Percentiles rank a stretch among this genome's conserved stretches.
Evolutionary conservation across 2,329 filamentous ascomycete species (phyloP).

Genomic region (Pseudogymnoascus sp.): DNA sequence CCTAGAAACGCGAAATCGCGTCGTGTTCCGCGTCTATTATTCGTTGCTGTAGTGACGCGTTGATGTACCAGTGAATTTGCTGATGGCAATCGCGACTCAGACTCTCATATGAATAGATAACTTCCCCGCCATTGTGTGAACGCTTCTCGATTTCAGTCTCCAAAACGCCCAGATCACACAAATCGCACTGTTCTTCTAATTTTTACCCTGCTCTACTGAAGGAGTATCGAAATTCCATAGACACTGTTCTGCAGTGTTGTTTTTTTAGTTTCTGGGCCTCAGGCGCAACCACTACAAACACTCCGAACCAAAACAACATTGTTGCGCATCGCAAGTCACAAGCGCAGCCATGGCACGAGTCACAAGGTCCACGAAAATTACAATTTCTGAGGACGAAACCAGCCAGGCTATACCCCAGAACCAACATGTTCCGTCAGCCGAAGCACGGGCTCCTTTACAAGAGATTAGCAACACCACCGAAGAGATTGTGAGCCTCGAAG

Average conservation of each 20-base stretch:
- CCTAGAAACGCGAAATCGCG: constrained; percentile 1
- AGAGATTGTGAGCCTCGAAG: constrained; percentile 13
- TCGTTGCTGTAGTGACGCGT: constrained; percentile 7
- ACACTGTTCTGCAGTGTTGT: not conserved
- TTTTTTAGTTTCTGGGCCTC: not conserved
- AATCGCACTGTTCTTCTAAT: not conserved
- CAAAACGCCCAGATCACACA: not conserved
- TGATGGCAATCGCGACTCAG: not conserved
- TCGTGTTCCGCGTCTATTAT: constrained; percentile 1
- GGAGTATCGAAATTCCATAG: not conserved
- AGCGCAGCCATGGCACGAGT: constrained; percentile 26
- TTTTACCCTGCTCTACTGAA: not conserved
- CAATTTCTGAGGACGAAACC: constrained; percentile 23
- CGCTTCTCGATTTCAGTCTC: not conserved
- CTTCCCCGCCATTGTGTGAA: not conserved
- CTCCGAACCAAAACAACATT: not conserved
- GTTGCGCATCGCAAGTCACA: not conserved
- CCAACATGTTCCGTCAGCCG: constrained; percentile 15
- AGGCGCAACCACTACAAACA: not conserved
- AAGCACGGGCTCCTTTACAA: constrained; percentile 14
- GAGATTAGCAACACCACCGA: constrained; percentile 5
- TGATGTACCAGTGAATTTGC: not conserved
- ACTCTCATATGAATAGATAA: constrained; percentile 4
- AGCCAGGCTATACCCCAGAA: constrained; percentile 6
- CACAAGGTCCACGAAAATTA: constrained; percentile 26